Evolutionary conservation across 164 flowering plant genomes (phyloP).

Genomic region (Kalanchoe fedtschenkoi): DNA sequence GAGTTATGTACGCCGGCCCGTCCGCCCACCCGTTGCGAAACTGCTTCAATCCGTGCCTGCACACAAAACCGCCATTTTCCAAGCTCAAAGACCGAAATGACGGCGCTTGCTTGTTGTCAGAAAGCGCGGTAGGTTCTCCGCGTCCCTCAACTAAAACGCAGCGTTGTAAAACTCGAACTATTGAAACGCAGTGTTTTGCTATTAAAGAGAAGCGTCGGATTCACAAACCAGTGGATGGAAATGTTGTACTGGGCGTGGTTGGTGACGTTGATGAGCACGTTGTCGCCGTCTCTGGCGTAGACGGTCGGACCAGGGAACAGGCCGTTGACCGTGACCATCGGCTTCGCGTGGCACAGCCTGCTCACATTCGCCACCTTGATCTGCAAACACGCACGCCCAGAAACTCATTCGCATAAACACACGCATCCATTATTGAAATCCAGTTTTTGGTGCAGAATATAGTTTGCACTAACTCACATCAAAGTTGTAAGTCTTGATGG

Average conservation of each 20-base stretch:
- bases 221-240: conserved; percentile 6
- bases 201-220: not conserved
- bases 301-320: conserved; percentile 8
- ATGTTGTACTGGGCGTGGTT: conserved; percentile 8
- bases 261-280: conserved; percentile 5
- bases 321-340: conserved; percentile 7
- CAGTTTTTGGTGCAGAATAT: not conserved
- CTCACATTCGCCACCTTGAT: conserved; percentile 4
- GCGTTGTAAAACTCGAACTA: no score
- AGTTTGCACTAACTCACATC: not conserved
- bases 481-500: conserved; percentile 4
- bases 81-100: no score
- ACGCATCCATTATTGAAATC: not conserved
- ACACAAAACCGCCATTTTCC: not conserved
- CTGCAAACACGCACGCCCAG: not conserved
- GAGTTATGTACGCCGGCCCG: conserved; percentile 8
- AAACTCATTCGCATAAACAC: not conserved
- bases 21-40: conserved; percentile 9
- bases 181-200: not conserved
- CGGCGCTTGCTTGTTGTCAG: no score
- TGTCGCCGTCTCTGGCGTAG: conserved; percentile 7
- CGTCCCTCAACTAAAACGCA: no score
- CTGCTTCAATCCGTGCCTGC: conserved; percentile 8
- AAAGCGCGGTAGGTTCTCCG: no score
- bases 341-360: conserved; percentile 10